Percentiles rank a stretch among this genome's conserved stretches.
These are phyloP conservation scores for Trypanosoma melophagium DNA, from an alignment of 208 protist species.

Conservation along the genomic window DNA sequence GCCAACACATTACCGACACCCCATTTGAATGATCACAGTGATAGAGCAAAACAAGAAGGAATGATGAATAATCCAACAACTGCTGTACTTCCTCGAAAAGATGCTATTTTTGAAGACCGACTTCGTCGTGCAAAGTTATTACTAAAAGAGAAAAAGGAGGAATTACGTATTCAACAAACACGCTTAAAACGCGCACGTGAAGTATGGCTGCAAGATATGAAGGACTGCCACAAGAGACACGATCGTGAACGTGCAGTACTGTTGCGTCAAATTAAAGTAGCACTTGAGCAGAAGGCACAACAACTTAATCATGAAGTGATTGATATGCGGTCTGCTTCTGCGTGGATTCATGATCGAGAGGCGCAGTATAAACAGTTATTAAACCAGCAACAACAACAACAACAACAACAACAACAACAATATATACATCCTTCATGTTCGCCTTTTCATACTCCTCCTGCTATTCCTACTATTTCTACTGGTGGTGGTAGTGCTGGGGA, in stretches of 20 bases:
- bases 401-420: too few species aligned
- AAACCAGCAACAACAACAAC: too few species aligned
- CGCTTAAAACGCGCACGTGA: constrained; percentile 43
- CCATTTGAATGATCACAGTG: neutral
- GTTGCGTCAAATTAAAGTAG: constrained; percentile 45
- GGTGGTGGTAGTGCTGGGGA: neutral
- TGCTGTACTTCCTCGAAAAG: neutral
- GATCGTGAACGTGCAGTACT: constrained; percentile 35
- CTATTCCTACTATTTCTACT: neutral
- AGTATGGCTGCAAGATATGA: constrained; percentile 67
- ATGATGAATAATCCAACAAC: neutral
- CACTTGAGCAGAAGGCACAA: constrained; percentile 54
- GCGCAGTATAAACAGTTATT: constrained; percentile 21
- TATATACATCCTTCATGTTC: too few species aligned
- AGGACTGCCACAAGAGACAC: constrained; percentile 27
- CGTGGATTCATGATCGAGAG: constrained; percentile 40
- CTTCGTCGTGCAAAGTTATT: constrained; percentile 16
- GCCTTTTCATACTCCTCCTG: too few species aligned
- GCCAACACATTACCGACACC: neutral
- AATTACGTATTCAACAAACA: constrained; percentile 27
- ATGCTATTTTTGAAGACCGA: constrained; percentile 20
- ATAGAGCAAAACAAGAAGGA: neutral
- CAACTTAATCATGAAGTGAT: constrained; percentile 60
- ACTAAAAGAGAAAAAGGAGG: constrained; percentile 30
- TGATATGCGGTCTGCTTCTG: constrained; percentile 36